Percentiles rank a stretch among this genome's conserved stretches.
Evolutionary conservation across 2,329 filamentous ascomycete genomes (phyloP).

Genomic region (Botryotinia convoluta): DNA sequence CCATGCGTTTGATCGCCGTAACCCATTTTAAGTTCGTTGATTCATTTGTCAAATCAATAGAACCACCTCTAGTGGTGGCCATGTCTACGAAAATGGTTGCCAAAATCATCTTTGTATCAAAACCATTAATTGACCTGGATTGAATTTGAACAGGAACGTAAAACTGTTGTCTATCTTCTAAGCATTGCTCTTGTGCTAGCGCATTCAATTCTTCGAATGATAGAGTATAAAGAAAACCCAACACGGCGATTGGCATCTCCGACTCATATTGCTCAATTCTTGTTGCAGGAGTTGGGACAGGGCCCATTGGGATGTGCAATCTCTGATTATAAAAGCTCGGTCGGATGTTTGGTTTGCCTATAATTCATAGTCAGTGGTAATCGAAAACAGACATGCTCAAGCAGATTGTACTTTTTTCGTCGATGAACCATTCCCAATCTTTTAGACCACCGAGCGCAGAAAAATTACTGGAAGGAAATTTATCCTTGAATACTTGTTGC

Average conservation of each 20-base stretch:
- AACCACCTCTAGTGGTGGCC: neutral
- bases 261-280: neutral
- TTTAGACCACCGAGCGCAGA: neutral
- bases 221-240: constrained; percentile 5
- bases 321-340: neutral
- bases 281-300: neutral
- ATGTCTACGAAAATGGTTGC: neutral
- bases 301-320: neutral
- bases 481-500: neutral
- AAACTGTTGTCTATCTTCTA: neutral
- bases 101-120: neutral
- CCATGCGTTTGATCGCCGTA: constrained; percentile 1
- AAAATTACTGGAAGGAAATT: neutral
- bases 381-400: neutral
- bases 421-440: constrained; percentile 13
- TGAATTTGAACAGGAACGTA: neutral
- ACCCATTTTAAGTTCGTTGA: neutral
- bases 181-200: neutral
- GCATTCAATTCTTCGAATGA: neutral
- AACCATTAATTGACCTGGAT: neutral
- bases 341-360: constrained; percentile 6
- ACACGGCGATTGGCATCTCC: neutral
- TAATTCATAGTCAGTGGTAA: neutral
- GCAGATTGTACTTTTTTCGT: neutral
- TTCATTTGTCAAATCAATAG: neutral